These are phyloP conservation scores for Aspergillus hancockii DNA, from an alignment of 495 filamentous ascomycete species.

Conservation along the genomic window DNA sequence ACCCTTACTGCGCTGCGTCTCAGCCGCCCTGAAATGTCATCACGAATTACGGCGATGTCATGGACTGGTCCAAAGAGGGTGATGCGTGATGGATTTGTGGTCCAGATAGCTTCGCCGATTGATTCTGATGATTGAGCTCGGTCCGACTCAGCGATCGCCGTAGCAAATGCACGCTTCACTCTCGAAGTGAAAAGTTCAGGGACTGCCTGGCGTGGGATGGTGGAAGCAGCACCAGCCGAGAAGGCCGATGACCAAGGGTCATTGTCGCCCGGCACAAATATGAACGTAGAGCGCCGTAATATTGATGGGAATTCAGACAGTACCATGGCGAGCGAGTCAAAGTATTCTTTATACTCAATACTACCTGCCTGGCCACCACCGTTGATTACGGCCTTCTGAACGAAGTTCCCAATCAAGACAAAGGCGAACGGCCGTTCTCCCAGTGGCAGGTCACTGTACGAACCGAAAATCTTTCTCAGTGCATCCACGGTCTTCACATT, in stretches of 20 bases:
- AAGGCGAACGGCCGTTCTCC: slow-evolving; percentile 71
- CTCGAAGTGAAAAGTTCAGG: slow-evolving; percentile 87
- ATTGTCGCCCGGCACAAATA: slow-evolving; percentile 94
- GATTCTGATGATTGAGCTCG: slow-evolving; percentile 41
- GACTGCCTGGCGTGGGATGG: slow-evolving; percentile 70
- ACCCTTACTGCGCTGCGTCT: slow-evolving; percentile 71
- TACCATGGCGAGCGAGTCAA: slow-evolving; percentile 79
- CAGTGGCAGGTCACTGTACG: slow-evolving; percentile 56
- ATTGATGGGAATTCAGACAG: slow-evolving; percentile 85
- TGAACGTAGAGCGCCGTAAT: slow-evolving; percentile 75
- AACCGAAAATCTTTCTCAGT: slow-evolving; percentile 68
- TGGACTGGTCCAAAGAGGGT: slow-evolving; percentile 81
- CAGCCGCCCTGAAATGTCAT: slow-evolving; percentile 78
- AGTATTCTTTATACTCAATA: slow-evolving; percentile 94
- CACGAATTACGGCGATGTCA: slow-evolving; percentile 82
- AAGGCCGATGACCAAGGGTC: slow-evolving; percentile 92
- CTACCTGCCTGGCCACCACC: slow-evolving; percentile 66
- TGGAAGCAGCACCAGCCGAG: slow-evolving; percentile 74
- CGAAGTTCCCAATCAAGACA: slow-evolving; percentile 84
- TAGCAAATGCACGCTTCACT: slow-evolving; percentile 74
- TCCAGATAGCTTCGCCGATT: slow-evolving; percentile 77
- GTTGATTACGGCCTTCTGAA: slow-evolving; percentile 65
- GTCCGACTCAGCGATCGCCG: slow-evolving; percentile 67
- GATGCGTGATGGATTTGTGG: slow-evolving; percentile 79
- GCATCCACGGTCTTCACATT: slow-evolving; percentile 74